phyloP scores from a whole-genome alignment of 768 basidiomycete genomes.

The Gloeopeniophorella convolvens region DNA sequence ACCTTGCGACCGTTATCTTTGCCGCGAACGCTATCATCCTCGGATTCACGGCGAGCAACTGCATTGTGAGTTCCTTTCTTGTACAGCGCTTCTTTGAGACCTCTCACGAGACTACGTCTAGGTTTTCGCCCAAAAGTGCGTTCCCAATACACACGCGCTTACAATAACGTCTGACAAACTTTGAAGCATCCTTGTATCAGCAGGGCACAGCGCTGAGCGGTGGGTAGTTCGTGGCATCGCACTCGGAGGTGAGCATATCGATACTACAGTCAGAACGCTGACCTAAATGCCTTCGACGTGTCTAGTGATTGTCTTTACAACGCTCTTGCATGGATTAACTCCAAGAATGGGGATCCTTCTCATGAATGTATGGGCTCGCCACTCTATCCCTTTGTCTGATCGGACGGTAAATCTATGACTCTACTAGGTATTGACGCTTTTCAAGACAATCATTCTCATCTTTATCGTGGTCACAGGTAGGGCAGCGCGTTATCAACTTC shows the following conservation, averaged over 20 bases:
- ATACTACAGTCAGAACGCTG: neutral
- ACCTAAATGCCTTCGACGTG: neutral
- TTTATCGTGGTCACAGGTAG: constrained; percentile 47
- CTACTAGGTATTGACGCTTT: constrained; percentile 40
- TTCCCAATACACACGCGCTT: neutral
- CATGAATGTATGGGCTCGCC: constrained; percentile 41
- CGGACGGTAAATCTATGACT: neutral
- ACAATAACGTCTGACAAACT: neutral
- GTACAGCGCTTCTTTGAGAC: neutral
- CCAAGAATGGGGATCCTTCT: constrained; percentile 42
- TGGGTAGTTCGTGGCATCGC: constrained; percentile 58
- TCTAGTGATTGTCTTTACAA: constrained; percentile 45
- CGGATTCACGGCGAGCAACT: constrained; percentile 37
- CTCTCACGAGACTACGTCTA: neutral
- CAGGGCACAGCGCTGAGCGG: constrained; percentile 31
- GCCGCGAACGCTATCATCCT: constrained; percentile 42
- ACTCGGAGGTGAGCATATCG: constrained; percentile 38
- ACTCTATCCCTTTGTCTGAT: neutral
- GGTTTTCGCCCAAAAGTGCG: constrained; percentile 29
- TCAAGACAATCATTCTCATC: constrained; percentile 49
- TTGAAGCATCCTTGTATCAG: constrained; percentile 43
- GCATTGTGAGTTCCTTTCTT: constrained; percentile 35
- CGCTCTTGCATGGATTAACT: constrained; percentile 45
- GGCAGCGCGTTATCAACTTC: neutral
- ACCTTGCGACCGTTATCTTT: constrained; percentile 44